Evolutionary conservation across 139 green algal species (phyloP), one percentile per base, ranked within the genome.

Genomic region (Chlorella sorokiniana): DNA sequence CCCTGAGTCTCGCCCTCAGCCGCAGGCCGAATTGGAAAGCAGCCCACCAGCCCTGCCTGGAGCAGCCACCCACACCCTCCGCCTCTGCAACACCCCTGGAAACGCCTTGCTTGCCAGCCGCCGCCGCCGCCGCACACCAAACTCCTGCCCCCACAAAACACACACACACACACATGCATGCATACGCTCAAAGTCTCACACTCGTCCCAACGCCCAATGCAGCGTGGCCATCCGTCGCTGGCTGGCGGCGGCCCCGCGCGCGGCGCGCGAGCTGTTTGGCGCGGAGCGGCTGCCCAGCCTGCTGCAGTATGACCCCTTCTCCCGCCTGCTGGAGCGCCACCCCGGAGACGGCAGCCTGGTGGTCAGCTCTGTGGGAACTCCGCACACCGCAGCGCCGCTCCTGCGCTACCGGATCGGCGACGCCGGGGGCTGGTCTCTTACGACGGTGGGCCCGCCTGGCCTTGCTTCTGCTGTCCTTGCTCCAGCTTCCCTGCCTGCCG

Each of bases 371-470:
- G n/a, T 61, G 9, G 76, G 59, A 33, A 72, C 76, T 5, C 61
- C 76, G 2, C 59, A 56, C 76, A 82, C 44, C 14, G 71, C 56
- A 16, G 81, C 81, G 9, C 69, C 81, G 11, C 38, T 81, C 40
- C 41, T 85, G 25, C 45, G 81, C 3, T 82, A 85, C 81, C 68
- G 81, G 61, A 85, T 82, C 23, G 70, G 70, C 9, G 70, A 85
- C 45, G 69, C 69, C 1, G 79, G 79, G 16, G 79, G 81, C 70
- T 38, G 51, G 10, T 85, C 1, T 71, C 33, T 1, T 76, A 72
- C 40, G 22, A 4, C 29, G 40, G 67, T 54, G 67, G 23, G 67
- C 18, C 27, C 23, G n/a, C n/a, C n/a, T n/a, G n/a, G n/a, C n/a
- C n/a, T n/a, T n/a, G n/a, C n/a, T n/a, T n/a, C n/a, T n/a, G n/a